Evolutionary conservation across 176 grass and related monocot genomes (phyloP).

Genomic region (Rhynchospora breviuscula): DNA sequence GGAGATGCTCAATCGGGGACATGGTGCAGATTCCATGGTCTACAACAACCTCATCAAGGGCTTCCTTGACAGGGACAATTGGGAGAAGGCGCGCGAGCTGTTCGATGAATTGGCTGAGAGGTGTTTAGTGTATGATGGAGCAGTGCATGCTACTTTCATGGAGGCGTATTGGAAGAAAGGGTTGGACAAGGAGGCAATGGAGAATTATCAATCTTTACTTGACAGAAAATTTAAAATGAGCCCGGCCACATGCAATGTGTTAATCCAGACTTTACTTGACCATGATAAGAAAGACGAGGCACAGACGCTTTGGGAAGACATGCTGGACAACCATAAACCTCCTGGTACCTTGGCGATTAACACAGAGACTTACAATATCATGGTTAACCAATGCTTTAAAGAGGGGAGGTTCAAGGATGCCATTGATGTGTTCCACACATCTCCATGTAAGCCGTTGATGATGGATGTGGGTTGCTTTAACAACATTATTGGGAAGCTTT

Average conservation of each 20-base stretch:
- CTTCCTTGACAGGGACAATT: constrained; percentile 35
- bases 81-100: constrained; percentile 42
- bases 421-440: constrained; percentile 39
- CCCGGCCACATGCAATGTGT: constrained; percentile 39
- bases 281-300: constrained; percentile 45
- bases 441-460: constrained; percentile 38
- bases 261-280: constrained; percentile 41
- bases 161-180: constrained; percentile 45
- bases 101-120: constrained; percentile 52
- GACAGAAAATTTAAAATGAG: constrained; percentile 54
- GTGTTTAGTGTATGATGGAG: constrained; percentile 53
- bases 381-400: constrained; percentile 59
- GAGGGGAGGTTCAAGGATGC: constrained; percentile 52
- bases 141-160: constrained; percentile 52
- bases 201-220: constrained; percentile 48
- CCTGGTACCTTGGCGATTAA: constrained; percentile 47
- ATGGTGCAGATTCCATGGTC: constrained; percentile 47
- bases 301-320: constrained; percentile 36
- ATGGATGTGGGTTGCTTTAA: constrained; percentile 64
- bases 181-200: constrained; percentile 52
- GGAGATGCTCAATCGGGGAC: constrained; percentile 42
- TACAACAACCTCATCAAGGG: constrained; percentile 56
- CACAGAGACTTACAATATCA: constrained; percentile 47
- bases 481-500: constrained; percentile 58
- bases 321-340: constrained; percentile 51